Conservation (phyloP, 345 rosid genomes). For the Balakata baccata region DNA sequence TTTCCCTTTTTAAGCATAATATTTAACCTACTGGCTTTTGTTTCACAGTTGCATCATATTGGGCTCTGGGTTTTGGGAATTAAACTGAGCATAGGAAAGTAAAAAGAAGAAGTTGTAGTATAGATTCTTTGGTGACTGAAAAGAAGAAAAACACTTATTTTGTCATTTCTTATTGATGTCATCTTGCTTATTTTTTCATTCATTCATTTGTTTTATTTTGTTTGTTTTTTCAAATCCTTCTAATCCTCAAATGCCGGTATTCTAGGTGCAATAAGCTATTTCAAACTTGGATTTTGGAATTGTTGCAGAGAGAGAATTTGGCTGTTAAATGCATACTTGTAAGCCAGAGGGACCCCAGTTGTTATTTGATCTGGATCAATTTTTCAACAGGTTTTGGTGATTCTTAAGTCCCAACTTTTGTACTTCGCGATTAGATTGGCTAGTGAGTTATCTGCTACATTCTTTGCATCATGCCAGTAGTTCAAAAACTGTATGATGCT, state of each 20-base stretch:
- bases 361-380: constrained; percentile 16
- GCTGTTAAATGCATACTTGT: constrained; percentile 16
- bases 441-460: constrained; percentile 1
- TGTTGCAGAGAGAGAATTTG: constrained; percentile 24
- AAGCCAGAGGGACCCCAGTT: constrained; percentile 11
- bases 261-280: constrained; percentile 14
- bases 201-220: not conserved
- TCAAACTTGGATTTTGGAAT: constrained; percentile 21
- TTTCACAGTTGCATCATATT: not conserved
- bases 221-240: too few species aligned
- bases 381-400: not conserved
- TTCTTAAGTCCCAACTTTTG: constrained; percentile 5
- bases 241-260: constrained; percentile 8
- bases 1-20: not conserved
- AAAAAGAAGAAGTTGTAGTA: not conserved
- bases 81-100: not conserved
- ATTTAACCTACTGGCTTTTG: not conserved
- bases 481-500: constrained; percentile 68
- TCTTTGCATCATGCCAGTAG: constrained; percentile 28
- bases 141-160: not conserved
- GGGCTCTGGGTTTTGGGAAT: not conserved
- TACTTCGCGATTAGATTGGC: constrained; percentile 2
- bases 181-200: not conserved
- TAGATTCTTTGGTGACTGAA: not conserved
- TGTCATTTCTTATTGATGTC: not conserved